These are phyloP conservation scores for Pseudogymnoascus sp. DNA, from an alignment of 2,329 filamentous ascomycete genomes.

Conservation along the genomic window DNA sequence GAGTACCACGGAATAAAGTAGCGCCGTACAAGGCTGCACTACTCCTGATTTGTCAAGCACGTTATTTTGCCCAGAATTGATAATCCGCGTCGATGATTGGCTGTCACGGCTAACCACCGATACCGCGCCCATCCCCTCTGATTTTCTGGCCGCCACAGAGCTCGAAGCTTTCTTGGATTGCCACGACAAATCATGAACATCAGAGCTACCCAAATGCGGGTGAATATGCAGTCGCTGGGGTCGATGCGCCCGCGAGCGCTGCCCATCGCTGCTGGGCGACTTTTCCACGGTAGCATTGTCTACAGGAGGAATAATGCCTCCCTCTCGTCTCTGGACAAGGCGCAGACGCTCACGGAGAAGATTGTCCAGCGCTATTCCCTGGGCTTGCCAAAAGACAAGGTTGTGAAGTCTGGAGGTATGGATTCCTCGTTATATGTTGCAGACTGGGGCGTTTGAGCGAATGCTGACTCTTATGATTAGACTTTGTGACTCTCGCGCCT, in stretches of 20 bases:
- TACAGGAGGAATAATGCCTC: constrained; percentile 12
- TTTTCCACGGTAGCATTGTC: constrained; percentile 1
- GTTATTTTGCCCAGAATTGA: constrained; percentile 4
- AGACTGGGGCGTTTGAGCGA: not conserved
- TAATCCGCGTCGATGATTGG: not conserved
- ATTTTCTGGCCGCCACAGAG: constrained; percentile 4
- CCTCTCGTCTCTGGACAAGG: constrained; percentile 2
- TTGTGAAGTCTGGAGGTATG: constrained; percentile 53
- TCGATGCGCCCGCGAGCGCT: not conserved
- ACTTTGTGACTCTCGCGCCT: constrained; percentile 72
- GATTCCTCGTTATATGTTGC: not conserved
- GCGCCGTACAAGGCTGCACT: not conserved
- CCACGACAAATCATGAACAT: not conserved
- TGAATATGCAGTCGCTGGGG: constrained; percentile 1
- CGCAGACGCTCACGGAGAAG: constrained; percentile 86
- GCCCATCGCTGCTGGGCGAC: not conserved
- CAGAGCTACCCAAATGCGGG: constrained; percentile 1
- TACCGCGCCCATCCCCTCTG: not conserved
- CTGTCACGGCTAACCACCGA: not conserved
- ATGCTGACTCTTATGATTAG: constrained; percentile 27
- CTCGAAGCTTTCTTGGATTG: not conserved
- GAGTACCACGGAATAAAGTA: not conserved
- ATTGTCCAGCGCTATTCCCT: constrained; percentile 77
- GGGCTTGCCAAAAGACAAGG: constrained; percentile 66
- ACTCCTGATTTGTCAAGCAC: not conserved